A percentile compares a stretch with the other conserved stretches of the same genome.
phyloP scores from a whole-genome alignment of 2,329 filamentous ascomycete genomes.

The Macrophomina phaseolina region DNA sequence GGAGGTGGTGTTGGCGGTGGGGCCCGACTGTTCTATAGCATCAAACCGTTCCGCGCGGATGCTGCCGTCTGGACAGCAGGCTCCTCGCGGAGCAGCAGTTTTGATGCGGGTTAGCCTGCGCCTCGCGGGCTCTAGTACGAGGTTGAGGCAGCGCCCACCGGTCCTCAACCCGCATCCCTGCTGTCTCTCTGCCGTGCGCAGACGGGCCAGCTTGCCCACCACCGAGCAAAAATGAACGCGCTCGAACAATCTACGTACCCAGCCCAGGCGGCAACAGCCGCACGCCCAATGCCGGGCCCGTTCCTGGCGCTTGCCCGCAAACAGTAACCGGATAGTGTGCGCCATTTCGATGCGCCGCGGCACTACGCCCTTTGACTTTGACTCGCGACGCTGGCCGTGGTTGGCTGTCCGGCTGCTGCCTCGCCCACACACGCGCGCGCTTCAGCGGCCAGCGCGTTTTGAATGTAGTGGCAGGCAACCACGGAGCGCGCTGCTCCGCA shows the following conservation, averaged over 20 bases:
- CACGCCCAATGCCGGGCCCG: slow-evolving; percentile 19
- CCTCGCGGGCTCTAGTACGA: background rate
- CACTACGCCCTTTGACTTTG: background rate
- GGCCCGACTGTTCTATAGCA: background rate
- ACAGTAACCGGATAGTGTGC: slow-evolving; percentile 4
- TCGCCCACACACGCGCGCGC: slow-evolving; percentile 17
- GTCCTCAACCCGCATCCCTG: background rate
- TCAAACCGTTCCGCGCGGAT: slow-evolving; percentile 1
- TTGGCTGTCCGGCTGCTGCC: background rate
- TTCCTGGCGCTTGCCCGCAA: slow-evolving; percentile 16
- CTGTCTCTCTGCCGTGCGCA: slow-evolving; percentile 4
- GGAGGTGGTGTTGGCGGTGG: background rate
- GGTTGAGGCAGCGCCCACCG: slow-evolving; percentile 2
- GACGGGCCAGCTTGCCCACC: background rate
- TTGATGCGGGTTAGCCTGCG: slow-evolving; percentile 2
- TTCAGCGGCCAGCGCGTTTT: slow-evolving; percentile 17
- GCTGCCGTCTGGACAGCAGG: slow-evolving; percentile 4
- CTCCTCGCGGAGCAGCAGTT: slow-evolving; percentile 12
- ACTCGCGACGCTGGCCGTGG: background rate
- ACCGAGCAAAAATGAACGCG: background rate
- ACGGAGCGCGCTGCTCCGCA: slow-evolving; percentile 11
- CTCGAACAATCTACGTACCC: slow-evolving; percentile 8
- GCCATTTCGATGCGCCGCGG: slow-evolving; percentile 18
- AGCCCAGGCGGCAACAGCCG: slow-evolving; percentile 15
- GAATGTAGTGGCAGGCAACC: slow-evolving; percentile 1